Evolutionary conservation across 1,284 basidiomycete species (phyloP), one percentile per base, ranked within the genome.

Genomic region (Cystobasidium pallidum): DNA sequence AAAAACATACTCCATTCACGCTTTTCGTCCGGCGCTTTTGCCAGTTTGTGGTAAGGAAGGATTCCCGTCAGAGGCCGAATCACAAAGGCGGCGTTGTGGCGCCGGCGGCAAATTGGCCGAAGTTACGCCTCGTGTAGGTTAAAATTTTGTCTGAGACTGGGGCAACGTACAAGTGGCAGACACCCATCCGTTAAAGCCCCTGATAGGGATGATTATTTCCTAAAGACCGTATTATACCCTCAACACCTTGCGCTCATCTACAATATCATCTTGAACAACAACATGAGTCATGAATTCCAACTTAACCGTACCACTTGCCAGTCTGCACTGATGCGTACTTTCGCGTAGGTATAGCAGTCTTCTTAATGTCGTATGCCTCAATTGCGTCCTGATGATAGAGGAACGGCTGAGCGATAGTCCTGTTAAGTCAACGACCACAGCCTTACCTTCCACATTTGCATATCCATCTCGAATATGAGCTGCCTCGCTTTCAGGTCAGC

Each of bases 291-390:
- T 24, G n/a, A n/a, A 4, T 17, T 24, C 13, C 36, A 7, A 51
- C 11, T 7, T 64, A 71, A 17, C 59, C 68, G 32, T 71, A 71
- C 68, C 68, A 71, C 28, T 71, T 71, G 7, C 68, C 68, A 7
- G 15, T 55, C 51, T 39, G 30, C 55, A 59, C 45, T 41, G 39
- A 1, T 45, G 41, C 30, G 28, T 63, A 63, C 19, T 39, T 15
- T 41, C 68, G 19, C 4, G 68, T 71, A n/a, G 83, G 83, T 41
- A 86, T 84, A 45, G 81, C 76, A 17, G 81, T 75, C 63, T 88
- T 82, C 1, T 80, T 86, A 76, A 95, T 91, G 39, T 89, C 82
- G 81, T 92, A 94, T 0, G 89, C 85, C 74, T 91, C 86, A 75
- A 92, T 92, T 10, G 92, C 89, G 13, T 87, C 86, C 88, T 59